These are phyloP conservation scores for Warburgia ugandensis DNA, from an alignment of 164 flowering plant genomes.

Conservation along the genomic window DNA sequence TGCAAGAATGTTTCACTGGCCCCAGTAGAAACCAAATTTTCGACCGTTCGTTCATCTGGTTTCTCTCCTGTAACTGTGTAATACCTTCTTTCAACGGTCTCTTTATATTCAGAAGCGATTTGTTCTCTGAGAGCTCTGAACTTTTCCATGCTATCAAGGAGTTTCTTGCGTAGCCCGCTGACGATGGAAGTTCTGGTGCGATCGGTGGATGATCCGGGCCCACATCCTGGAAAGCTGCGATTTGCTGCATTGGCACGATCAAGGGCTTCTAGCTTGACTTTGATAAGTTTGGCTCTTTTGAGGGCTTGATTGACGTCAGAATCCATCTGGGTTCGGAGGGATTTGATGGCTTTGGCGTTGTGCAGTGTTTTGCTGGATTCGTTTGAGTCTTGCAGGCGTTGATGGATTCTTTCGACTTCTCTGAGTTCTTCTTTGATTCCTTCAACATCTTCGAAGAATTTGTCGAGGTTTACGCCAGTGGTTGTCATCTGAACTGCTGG, in stretches of 20 bases:
- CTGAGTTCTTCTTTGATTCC: slow-evolving; percentile 29
- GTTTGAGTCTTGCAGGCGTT: slow-evolving; percentile 18
- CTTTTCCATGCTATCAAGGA: slow-evolving; percentile 20
- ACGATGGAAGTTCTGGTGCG: slow-evolving; percentile 29
- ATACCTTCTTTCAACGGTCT: slow-evolving; percentile 22
- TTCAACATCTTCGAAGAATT: slow-evolving; percentile 40
- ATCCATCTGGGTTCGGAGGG: slow-evolving; percentile 25
- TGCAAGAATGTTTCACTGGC: slow-evolving; percentile 26
- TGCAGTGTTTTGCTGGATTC: slow-evolving; percentile 32
- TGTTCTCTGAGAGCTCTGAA: slow-evolving; percentile 17
- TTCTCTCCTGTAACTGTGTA: slow-evolving; percentile 29
- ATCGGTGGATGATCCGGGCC: slow-evolving; percentile 30
- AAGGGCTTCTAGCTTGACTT: slow-evolving; percentile 25
- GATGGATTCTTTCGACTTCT: slow-evolving; percentile 23
- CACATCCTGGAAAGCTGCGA: slow-evolving; percentile 26
- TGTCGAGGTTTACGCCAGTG: slow-evolving; percentile 24
- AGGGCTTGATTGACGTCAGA: slow-evolving; percentile 18
- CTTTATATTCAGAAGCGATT: slow-evolving; percentile 21
- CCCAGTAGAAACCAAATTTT: slow-evolving; percentile 21
- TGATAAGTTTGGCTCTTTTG: slow-evolving; percentile 25
- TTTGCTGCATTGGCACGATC: slow-evolving; percentile 31
- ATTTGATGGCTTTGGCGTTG: slow-evolving; percentile 28
- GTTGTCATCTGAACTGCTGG: slow-evolving; percentile 13
- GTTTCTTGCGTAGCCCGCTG: slow-evolving; percentile 23
- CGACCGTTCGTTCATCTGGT: slow-evolving; percentile 22